phyloP scores from a whole-genome alignment of 2,329 filamentous ascomycete genomes.

The Penicillium rolfsii region DNA sequence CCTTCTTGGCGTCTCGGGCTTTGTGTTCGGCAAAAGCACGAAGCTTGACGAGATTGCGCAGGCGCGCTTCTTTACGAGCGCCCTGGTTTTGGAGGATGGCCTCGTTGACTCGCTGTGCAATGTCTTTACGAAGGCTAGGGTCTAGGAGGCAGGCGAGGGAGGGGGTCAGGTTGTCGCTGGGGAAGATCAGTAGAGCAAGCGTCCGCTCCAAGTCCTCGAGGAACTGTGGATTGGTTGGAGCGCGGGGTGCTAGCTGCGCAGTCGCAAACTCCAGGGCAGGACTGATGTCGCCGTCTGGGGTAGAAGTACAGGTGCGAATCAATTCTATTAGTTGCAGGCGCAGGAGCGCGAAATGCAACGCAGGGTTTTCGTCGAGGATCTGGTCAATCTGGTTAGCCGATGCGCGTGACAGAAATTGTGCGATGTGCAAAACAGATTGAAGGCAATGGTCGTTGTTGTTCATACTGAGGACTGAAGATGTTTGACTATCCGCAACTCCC shows the following conservation, averaged over 20 bases:
- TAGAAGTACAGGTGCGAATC: constrained; percentile 74
- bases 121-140: constrained; percentile 75
- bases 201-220: constrained; percentile 86
- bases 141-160: constrained; percentile 76
- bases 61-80: constrained; percentile 74
- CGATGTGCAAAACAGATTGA: constrained; percentile 17
- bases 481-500: constrained; percentile 84
- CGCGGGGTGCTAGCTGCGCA: constrained; percentile 81
- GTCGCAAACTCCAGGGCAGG: constrained; percentile 86
- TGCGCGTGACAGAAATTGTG: constrained; percentile 14
- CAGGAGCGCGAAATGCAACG: constrained; percentile 85
- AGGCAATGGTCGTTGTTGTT: constrained; percentile 53
- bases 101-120: constrained; percentile 88
- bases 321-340: constrained; percentile 92
- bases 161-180: constrained; percentile 75
- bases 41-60: constrained; percentile 78
- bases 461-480: constrained; percentile 87
- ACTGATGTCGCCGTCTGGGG: constrained; percentile 70
- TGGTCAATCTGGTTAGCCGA: constrained; percentile 48
- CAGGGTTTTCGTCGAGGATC: constrained; percentile 83
- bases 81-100: constrained; percentile 78
- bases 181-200: constrained; percentile 89
- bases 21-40: constrained; percentile 79
- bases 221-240: constrained; percentile 78
- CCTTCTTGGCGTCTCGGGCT: constrained; percentile 51